Evolutionary conservation across 2,329 filamentous ascomycete genomes (phyloP).

Genomic region (Fusarium devonianum): DNA sequence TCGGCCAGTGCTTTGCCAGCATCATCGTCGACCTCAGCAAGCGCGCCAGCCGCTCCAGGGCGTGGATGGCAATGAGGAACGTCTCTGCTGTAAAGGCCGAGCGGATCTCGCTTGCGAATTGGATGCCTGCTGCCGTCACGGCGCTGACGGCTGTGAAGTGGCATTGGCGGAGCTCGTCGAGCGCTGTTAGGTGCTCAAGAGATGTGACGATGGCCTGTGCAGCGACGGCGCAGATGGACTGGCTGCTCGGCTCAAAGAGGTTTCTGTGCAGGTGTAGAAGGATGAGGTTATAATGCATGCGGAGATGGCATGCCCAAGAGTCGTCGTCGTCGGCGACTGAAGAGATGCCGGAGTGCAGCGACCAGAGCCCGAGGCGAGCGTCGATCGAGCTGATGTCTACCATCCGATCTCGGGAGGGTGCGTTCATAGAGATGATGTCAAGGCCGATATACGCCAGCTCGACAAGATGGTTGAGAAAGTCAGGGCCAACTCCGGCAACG

Average conservation of each 20-base stretch:
- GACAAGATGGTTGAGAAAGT: constrained; percentile 37
- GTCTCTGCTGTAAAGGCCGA: constrained; percentile 26
- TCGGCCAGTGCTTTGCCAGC: constrained; percentile 34
- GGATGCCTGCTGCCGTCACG: constrained; percentile 35
- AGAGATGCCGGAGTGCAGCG: constrained; percentile 35
- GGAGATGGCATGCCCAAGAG: constrained; percentile 32
- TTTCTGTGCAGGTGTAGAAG: constrained; percentile 37
- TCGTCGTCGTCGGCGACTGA: constrained; percentile 34
- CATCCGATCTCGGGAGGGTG: constrained; percentile 22
- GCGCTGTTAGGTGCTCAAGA: constrained; percentile 29
- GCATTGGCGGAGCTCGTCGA: constrained; percentile 33
- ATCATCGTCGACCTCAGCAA: constrained; percentile 26
- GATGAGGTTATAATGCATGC: constrained; percentile 39
- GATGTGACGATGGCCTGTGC: constrained; percentile 37
- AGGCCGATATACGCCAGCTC: constrained; percentile 37
- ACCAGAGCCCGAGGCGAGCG: constrained; percentile 36
- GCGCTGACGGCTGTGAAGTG: constrained; percentile 39
- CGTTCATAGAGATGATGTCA: constrained; percentile 33
- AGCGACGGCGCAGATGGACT: constrained; percentile 37
- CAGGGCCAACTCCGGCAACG: constrained; percentile 11
- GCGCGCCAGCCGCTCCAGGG: constrained; percentile 29
- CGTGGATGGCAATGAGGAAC: constrained; percentile 35
- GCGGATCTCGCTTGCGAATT: constrained; percentile 37
- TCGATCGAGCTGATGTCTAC: constrained; percentile 35
- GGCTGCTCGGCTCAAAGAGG: constrained; percentile 24